Conservation (phyloP, 345 rosid species). For the Turnera subulata region DNA sequence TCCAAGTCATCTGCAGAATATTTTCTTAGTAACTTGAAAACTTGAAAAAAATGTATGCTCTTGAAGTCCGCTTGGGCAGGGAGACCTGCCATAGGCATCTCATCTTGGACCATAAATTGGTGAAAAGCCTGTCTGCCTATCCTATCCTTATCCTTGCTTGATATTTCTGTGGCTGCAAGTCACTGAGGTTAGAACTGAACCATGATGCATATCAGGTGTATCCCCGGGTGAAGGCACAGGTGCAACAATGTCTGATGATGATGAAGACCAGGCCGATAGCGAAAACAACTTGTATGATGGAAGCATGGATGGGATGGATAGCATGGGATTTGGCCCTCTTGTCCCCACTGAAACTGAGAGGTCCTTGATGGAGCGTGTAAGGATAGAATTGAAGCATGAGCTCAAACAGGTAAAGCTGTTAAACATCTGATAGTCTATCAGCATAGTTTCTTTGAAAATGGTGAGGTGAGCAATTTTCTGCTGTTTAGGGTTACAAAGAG, state of each 20-base stretch:
- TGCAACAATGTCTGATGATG: conserved; percentile 89
- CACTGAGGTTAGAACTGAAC: conserved; percentile 10
- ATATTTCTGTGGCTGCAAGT: neutral
- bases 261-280: conserved; percentile 69
- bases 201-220: conserved; percentile 42
- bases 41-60: too few relatives aligned
- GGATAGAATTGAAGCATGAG: conserved; percentile 82
- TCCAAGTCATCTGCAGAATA: too few relatives aligned
- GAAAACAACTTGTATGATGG: conserved; percentile 57
- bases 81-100: too few relatives aligned
- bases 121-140: neutral
- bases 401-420: conserved; percentile 61
- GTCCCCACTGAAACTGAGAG: conserved; percentile 79
- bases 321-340: conserved; percentile 82
- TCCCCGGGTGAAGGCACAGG: conserved; percentile 80
- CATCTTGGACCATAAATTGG: neutral
- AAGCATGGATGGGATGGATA: conserved; percentile 46
- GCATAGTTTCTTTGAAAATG: neutral
- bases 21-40: too few relatives aligned
- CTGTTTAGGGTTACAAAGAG: conserved; percentile 65
- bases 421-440: neutral
- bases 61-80: too few relatives aligned
- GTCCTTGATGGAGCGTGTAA: conserved; percentile 84
- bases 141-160: conserved; percentile 1
- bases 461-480: conserved; percentile 13